Base-by-base conservation (phyloP, 1,284 basidiomycete species). In the Xerocomus alliaceus region DNA sequence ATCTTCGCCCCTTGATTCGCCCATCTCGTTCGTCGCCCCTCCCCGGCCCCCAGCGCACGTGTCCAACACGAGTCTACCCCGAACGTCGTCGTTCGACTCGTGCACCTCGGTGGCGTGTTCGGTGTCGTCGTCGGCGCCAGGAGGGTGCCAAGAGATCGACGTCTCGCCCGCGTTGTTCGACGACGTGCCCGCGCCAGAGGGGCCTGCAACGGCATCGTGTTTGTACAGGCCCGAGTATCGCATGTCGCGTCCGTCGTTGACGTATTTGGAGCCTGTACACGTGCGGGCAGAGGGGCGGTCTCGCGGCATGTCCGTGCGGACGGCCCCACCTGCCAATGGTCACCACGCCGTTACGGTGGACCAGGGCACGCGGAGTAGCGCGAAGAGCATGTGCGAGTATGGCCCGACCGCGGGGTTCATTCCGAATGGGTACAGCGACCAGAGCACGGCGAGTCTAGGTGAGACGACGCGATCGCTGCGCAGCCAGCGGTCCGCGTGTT, bases 141-240 rank as follows among this genome's bases (percentile, higher is more conserved):
- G 66, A 17, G 70, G 74, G 31, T 60, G 48, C 45, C 54, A 64
- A 67, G 76, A 63, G 66, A 77, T 65, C 84, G 80, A 87, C 56
- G 84, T 90, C 31, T 90, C 88, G 5, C 85, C 83, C 6, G 86
- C 86, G 0, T 86, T 84, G 71, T 88, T 83, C 64, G 88, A 90
- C 64, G 80, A 81, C 18, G 79, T 87, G 47, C 81, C 83, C 8
- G 78, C 78, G 0, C 79, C 86, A 5, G 86, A 87, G 58, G 85
- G 83, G 1, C 84, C 83, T 12, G 83, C 82, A 12, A 85, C 81
- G 2, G 78, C 78, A 22, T 78, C 81, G 20, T 75, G 44, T 69
- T 71, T 60, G 45, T 68, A 62, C 49, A 70, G 51, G 32, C 75
- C 68, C 5, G 71, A 76, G 32, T 77, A 74, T 68, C 63, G 62